Base-by-base conservation (phyloP, 1,284 basidiomycete genomes). In the Prillingera fragicola region DNA sequence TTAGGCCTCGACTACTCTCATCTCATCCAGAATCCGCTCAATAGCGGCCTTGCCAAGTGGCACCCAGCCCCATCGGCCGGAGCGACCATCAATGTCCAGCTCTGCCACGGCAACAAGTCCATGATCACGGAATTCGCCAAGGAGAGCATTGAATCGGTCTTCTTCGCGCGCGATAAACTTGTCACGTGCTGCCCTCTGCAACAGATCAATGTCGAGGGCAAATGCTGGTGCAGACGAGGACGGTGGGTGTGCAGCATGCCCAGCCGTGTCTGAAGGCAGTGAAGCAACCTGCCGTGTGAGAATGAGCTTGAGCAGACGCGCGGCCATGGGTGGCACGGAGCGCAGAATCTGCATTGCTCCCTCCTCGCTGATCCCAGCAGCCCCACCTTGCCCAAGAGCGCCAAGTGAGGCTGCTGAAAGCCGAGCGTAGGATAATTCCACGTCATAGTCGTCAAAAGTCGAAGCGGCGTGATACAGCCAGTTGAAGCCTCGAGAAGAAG, bases 71-170 rank as follows among this genome's bases (percentile, higher is more conserved):
- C 79, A 74, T 37, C 77, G 60, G 6, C 59, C 64, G 5, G 49
- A 54, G 7, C 65, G 55, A 8, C 63, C 62, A 23, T 71, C 49
- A 50, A 59, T 49, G 65, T 72, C 55, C 61, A 58, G 38, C n/a
- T 50, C 49, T 7, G 76, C 74, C 14, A 73, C 71, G 14, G 86
- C 74, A 13, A 95, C 80, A 56, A 95, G 66, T 2, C 81, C 81
- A 59, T 96, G 91, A 67, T 96, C 91, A 58, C 79, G 79, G 67
- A 91, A 95, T 70, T 96, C 91, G 19, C 82, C 82, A 38, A 95
- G 72, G 24, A 91, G 73, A 8, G 87, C 80, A 24, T 84, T 77
- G 62, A 92, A 75, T 32, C 88, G 79, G 13, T 84, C 85, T 57
- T 91, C 87, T 63, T 82, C 89, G 35, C 84, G 83, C 6, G 89